Evolutionary conservation across 2,329 filamentous ascomycete species (phyloP).

Genomic region (Microdochium paspali): DNA sequence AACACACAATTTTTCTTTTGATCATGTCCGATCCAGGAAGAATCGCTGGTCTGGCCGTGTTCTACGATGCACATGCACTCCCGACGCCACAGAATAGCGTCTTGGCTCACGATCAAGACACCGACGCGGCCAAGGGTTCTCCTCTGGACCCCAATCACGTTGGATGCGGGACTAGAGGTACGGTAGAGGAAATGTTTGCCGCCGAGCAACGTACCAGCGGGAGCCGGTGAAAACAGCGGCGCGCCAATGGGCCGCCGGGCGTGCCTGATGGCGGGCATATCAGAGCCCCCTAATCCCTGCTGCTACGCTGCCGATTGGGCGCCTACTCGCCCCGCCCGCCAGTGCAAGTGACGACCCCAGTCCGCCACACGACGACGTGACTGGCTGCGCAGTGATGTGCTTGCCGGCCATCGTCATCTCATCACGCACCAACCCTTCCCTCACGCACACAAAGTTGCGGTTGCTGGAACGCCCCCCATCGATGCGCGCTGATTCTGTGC

Average conservation of each 20-base stretch:
- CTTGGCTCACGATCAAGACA: too few relatives aligned
- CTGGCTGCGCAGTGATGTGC: conserved; percentile 3
- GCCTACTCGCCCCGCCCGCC: neutral
- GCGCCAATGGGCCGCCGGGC: neutral
- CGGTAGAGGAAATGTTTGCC: neutral
- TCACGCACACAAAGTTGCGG: too few relatives aligned
- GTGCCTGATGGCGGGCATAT: neutral
- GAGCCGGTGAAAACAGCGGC: neutral
- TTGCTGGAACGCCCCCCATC: too few relatives aligned
- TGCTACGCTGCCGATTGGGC: neutral
- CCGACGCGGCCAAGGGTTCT: too few relatives aligned
- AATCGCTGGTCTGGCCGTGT: neutral
- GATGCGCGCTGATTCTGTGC: too few relatives aligned
- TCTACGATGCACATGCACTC: neutral
- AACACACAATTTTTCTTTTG: too few relatives aligned
- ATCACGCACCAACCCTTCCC: too few relatives aligned
- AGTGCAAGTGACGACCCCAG: neutral
- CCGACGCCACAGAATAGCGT: too few relatives aligned
- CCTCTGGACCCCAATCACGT: too few relatives aligned
- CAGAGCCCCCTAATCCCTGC: neutral
- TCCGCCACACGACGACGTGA: neutral
- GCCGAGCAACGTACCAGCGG: neutral
- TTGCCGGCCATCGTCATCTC: too few relatives aligned
- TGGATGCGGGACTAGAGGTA: too few relatives aligned
- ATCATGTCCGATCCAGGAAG: neutral